Base-by-base conservation (phyloP, 2,329 filamentous ascomycete genomes). In the Cyanodermella asteris region DNA sequence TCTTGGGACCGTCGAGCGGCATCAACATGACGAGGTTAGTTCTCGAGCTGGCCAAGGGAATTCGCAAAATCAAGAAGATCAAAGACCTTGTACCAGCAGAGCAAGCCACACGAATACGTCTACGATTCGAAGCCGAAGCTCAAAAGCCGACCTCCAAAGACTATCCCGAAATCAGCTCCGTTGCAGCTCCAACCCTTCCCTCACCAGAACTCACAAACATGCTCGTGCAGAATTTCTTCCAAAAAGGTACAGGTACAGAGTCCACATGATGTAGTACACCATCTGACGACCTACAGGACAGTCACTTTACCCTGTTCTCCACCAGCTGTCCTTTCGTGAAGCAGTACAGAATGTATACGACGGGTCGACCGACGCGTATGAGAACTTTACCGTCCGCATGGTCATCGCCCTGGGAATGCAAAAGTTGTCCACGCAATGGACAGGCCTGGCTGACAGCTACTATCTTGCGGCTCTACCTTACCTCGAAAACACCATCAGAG, bases 1-100 rank as follows among this genome's bases (percentile, higher is more conserved):
- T 87, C 44, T 57, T 97, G 3, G 87, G 87, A 0, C 77, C 87
- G 3, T 91, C 82, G 24, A 94, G 84, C 45, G 87, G 84, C 31
- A 91, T 93, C 39, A 78, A 81, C 42, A 91, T 94, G 56, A 91
- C 82, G 8, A 70, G 84, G 16, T 61, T 94, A 36, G 72, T 97
- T 7, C 93, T 97, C 75, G 82, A 93, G 45, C 70, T 91, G 48
- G 84, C 84, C 26, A 94, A 91, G 51, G 73, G 81, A 34, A 91
- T 84, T 41, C 90, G 81, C 14, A 75, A 87, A 40, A 74, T 80
- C 5, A 77, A 81, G 46, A 80, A 73, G 35, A 93, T 94, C 44
- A 81, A 80, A 29, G 81, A 93, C 37, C 70, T 94, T 24, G 77
- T 93, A 16, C 78, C 82, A 4, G 74, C 82, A 63, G 43, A 68